phyloP scores from a whole-genome alignment of 2,329 filamentous ascomycete species.

The Ceratocystis eucalypticola region DNA sequence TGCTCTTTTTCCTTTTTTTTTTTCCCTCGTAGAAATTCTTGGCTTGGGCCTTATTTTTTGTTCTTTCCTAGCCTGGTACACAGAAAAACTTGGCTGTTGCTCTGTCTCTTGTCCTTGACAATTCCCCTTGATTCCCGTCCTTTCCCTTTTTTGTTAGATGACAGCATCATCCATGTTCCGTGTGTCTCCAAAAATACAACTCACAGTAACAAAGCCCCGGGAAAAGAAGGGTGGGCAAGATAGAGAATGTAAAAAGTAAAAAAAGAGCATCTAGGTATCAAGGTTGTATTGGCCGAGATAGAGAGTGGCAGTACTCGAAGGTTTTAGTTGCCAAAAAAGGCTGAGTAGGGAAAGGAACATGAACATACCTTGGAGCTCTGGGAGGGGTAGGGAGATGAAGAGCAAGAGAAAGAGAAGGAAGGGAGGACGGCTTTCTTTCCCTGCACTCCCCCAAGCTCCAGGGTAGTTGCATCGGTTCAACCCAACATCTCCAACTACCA shows the following conservation, averaged over 20 bases:
- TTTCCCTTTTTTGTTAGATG: neutral
- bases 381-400: too few relatives aligned
- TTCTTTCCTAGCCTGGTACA: neutral
- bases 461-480: neutral
- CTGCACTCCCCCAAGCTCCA: neutral
- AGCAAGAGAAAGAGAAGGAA: too few relatives aligned
- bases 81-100: neutral
- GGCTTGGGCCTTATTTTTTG: neutral
- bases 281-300: neutral
- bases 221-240: neutral
- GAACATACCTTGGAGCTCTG: neutral
- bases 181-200: constrained; percentile 2
- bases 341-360: neutral
- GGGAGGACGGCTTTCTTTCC: neutral
- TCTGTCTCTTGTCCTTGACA: neutral
- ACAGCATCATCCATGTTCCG: constrained; percentile 6
- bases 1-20: neutral
- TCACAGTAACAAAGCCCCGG: neutral
- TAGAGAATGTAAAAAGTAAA: neutral
- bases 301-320: neutral
- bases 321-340: neutral
- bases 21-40: neutral
- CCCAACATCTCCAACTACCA: neutral
- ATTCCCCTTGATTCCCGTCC: neutral
- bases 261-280: too few relatives aligned